Conservation (phyloP, 495 filamentous ascomycete genomes). For the Evernia prunastri region DNA sequence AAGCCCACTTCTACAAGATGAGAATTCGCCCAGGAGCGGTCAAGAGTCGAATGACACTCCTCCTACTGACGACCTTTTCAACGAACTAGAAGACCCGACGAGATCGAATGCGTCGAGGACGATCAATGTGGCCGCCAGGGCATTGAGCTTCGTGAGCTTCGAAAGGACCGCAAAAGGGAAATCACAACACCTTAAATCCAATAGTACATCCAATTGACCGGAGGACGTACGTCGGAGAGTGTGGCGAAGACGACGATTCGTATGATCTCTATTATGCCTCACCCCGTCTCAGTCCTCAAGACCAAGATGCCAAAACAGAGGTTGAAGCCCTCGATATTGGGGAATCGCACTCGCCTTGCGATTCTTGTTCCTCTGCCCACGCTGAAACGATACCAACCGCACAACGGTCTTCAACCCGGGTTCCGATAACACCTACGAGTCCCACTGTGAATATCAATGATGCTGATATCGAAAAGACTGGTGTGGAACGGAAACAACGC, state of each 20-base stretch:
- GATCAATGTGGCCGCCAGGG: not conserved
- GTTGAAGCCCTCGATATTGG: not conserved
- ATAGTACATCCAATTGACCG: not conserved
- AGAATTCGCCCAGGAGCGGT: not conserved
- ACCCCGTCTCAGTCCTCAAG: constrained; percentile 1
- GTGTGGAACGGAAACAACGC: not conserved
- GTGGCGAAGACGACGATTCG: not conserved
- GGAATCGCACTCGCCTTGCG: not conserved
- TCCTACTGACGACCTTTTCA: not conserved
- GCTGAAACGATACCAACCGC: not conserved
- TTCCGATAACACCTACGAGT: not conserved
- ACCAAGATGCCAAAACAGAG: not conserved
- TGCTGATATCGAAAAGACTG: not conserved
- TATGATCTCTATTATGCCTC: not conserved
- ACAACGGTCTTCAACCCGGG: not conserved
- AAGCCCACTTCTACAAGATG: not conserved
- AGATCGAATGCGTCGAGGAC: not conserved
- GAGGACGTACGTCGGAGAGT: not conserved
- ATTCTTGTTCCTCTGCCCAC: constrained; percentile 1
- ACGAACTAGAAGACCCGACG: not conserved
- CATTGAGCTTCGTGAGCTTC: not conserved
- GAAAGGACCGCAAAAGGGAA: not conserved
- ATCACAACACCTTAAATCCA: not conserved
- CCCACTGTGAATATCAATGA: not conserved
- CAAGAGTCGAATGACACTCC: not conserved